Evolutionary conservation across 352 stramenopile genomes (phyloP).

Genomic region (Globisporangium uncinulatum): DNA sequence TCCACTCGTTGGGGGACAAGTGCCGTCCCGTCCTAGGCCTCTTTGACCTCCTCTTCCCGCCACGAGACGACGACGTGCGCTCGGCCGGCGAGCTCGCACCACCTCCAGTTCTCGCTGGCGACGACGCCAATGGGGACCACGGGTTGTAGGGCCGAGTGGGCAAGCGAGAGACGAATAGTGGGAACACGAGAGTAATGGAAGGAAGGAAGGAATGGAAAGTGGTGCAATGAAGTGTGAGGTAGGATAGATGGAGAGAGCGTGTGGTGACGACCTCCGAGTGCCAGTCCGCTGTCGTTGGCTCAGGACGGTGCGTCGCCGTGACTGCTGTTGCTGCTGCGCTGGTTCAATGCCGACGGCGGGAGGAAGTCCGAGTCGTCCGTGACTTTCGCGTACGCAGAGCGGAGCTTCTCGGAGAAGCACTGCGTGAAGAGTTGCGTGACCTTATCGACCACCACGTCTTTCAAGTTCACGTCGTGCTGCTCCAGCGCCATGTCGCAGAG

Average conservation of each 20-base stretch:
- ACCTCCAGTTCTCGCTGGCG: conserved; percentile 4
- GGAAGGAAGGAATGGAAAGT: too few relatives aligned
- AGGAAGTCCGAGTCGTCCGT: conserved; percentile 37
- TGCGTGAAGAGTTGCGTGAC: conserved; percentile 63
- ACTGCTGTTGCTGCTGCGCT: conserved; percentile 14
- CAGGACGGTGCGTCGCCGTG: background rate
- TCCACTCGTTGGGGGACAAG: conserved; percentile 54
- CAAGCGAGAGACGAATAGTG: too few relatives aligned
- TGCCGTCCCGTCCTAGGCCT: conserved; percentile 36
- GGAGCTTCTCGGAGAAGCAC: conserved; percentile 70
- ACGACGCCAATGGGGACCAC: conserved; percentile 8
- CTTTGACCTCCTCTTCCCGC: conserved; percentile 50
- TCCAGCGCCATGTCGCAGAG: conserved; percentile 72
- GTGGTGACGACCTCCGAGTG: background rate
- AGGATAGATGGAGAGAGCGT: background rate
- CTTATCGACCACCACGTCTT: conserved; percentile 64
- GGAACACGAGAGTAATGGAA: too few relatives aligned
- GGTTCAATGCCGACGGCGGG: conserved; percentile 19
- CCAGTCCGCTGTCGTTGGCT: background rate
- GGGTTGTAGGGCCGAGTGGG: too few relatives aligned
- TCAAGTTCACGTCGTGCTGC: conserved; percentile 67
- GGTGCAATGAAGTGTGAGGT: background rate
- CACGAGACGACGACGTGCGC: conserved; percentile 37
- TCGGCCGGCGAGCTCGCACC: conserved; percentile 18
- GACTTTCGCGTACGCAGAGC: conserved; percentile 50